Evolutionary conservation across 2,329 filamentous ascomycete genomes (phyloP).

Genomic region (Emericellopsis atlantica): DNA sequence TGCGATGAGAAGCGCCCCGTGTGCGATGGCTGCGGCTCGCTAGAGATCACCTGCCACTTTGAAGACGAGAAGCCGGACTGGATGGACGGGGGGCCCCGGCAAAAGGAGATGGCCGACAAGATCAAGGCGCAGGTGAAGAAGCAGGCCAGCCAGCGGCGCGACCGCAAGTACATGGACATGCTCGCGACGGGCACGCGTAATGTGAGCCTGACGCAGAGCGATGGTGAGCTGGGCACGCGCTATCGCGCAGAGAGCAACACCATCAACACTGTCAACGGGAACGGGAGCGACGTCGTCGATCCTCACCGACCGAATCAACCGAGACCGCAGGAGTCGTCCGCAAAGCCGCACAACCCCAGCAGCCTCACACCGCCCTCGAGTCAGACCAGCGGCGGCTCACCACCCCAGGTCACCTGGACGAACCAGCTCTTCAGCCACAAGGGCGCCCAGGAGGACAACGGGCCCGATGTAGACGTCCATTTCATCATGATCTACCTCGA

Average conservation of each 20-base stretch:
- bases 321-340: constrained; percentile 6
- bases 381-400: constrained; percentile 15
- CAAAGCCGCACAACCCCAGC: constrained; percentile 4
- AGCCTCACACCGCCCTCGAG: constrained; percentile 15
- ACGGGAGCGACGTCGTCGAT: constrained; percentile 6
- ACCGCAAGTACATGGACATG: constrained; percentile 32
- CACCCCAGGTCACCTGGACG: constrained; percentile 15
- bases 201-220: neutral
- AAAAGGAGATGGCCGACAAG: constrained; percentile 36
- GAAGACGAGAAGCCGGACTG: constrained; percentile 38
- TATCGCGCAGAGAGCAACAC: neutral
- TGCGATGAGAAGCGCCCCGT: constrained; percentile 41
- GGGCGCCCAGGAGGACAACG: constrained; percentile 8
- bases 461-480: constrained; percentile 19
- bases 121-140: constrained; percentile 47
- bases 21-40: constrained; percentile 34
- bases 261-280: neutral
- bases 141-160: constrained; percentile 34
- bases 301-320: neutral
- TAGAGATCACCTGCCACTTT: constrained; percentile 46
- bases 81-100: constrained; percentile 39
- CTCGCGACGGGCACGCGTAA: constrained; percentile 19
- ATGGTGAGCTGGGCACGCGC: neutral
- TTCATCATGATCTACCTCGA: constrained; percentile 49
- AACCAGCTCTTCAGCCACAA: constrained; percentile 11